These are phyloP conservation scores for Trichoderma sp. DNA, from an alignment of 2,329 filamentous ascomycete genomes.

Conservation along the genomic window DNA sequence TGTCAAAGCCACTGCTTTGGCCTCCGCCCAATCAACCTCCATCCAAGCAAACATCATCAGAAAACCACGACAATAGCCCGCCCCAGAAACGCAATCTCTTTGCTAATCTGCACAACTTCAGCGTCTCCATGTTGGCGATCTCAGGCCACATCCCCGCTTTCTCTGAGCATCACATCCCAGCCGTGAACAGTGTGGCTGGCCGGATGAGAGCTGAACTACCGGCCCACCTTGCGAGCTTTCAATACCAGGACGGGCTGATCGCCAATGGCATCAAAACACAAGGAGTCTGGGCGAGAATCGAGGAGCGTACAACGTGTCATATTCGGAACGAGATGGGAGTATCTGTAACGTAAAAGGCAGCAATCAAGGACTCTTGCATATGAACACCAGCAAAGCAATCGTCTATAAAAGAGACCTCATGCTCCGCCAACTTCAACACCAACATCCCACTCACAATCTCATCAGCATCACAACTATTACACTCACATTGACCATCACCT, in stretches of 20 bases:
- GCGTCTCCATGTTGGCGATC: too few relatives aligned
- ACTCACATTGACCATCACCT: background rate
- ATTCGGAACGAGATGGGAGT: background rate
- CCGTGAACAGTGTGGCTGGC: conserved; percentile 1
- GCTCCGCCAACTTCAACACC: background rate
- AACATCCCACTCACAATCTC: background rate
- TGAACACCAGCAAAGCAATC: background rate
- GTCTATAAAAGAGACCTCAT: conserved; percentile 1
- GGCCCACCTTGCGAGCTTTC: background rate
- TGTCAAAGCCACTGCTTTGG: background rate
- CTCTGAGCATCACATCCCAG: background rate
- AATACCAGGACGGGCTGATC: background rate
- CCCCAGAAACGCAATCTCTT: background rate
- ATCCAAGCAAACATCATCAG: too few relatives aligned
- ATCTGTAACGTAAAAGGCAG: background rate
- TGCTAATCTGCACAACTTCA: conserved; percentile 4
- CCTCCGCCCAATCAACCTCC: background rate
- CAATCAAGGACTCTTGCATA: background rate
- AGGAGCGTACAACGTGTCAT: background rate
- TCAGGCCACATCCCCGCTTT: background rate
- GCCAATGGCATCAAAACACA: conserved; percentile 1
- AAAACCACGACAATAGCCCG: background rate
- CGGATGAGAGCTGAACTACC: background rate
- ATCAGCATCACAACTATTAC: background rate
- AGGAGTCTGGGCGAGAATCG: background rate